Base-by-base conservation (phyloP, 2,329 filamentous ascomycete species). In the Saccharata proteae region DNA sequence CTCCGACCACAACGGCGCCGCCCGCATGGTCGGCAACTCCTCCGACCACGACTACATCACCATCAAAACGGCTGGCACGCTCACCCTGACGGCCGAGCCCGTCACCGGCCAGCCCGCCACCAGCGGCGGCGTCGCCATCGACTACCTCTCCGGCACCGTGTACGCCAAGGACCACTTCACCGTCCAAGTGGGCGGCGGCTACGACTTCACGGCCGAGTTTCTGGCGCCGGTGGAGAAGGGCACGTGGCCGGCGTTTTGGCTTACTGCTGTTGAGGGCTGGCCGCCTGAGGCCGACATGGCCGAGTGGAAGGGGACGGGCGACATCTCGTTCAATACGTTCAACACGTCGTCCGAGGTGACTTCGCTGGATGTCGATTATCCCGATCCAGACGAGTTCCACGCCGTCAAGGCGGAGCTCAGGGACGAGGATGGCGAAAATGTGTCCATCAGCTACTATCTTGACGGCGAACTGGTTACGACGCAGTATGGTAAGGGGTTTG, bases 251-350 rank as follows among this genome's bases (percentile, higher is more conserved):
- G 69, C 69, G 0, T 73, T 73, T 41, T 73, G 69, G 69, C 48
- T 73, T 10, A 71, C 67, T 2, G 67, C 57, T 0, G 66, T 67
- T 1, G 45, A 66, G 26, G 56, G 59, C 0, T 74, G 70, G 69
- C 69, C 69, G 11, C 70, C 69, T 0, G 70, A 73, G 58, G 62
- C 74, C 34, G 69, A 74, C 43, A 59, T 74, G 49, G 69, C 69
- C 1, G 69, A 74, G 48, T 74, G 69, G 69, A 74, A 73, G 44
- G 69, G 69, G 10, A 58, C 48, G 19, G 67, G 67, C 11, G 63
- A 67, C 43, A 65, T 71, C 37, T 64, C 57, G 18, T 71, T 71
- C 52, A 71, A 71, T 41, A 71, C 67, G 1, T 67, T 67, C 44
- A 64, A 66, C 40, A 64, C 64, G 2, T 61, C 59, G 18, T 61